Percentiles rank a stretch among this genome's conserved stretches.
Conservation (phyloP, 2,329 filamentous ascomycete genomes). For the Fusarium gaditjirri region DNA sequence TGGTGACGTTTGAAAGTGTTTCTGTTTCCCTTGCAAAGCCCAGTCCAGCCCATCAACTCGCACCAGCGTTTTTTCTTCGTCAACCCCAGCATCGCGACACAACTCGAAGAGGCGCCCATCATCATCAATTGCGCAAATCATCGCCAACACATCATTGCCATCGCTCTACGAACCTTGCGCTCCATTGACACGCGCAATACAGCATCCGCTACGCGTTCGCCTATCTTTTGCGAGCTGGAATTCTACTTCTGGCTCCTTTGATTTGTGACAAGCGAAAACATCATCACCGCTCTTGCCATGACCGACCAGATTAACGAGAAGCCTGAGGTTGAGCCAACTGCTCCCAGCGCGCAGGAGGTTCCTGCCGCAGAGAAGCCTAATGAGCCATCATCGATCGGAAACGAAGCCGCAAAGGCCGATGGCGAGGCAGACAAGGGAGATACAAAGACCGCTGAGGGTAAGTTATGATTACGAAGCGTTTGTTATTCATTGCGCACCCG, state of each 20-base stretch:
- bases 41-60: constrained; percentile 45
- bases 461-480: constrained; percentile 30
- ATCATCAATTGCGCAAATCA: constrained; percentile 49
- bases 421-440: constrained; percentile 44
- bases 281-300: constrained; percentile 47
- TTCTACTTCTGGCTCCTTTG: constrained; percentile 31
- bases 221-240: constrained; percentile 35
- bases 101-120: constrained; percentile 47
- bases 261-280: constrained; percentile 36
- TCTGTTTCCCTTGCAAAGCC: constrained; percentile 39
- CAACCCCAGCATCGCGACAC: constrained; percentile 49
- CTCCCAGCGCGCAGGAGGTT: constrained; percentile 47
- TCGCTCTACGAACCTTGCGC: constrained; percentile 47
- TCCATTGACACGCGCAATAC: constrained; percentile 46
- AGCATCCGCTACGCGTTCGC: constrained; percentile 47
- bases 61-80: constrained; percentile 51
- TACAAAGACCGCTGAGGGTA: constrained; percentile 47
- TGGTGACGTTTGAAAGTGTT: constrained; percentile 51
- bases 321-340: constrained; percentile 49
- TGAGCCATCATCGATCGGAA: constrained; percentile 37
- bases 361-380: constrained; percentile 39
- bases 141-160: constrained; percentile 44
- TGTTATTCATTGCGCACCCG: constrained; percentile 13
- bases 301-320: constrained; percentile 53
- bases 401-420: constrained; percentile 40